These are phyloP conservation scores for Kazachstania taianensis DNA, from an alignment of 805 yeast species.

Conservation along the genomic window DNA sequence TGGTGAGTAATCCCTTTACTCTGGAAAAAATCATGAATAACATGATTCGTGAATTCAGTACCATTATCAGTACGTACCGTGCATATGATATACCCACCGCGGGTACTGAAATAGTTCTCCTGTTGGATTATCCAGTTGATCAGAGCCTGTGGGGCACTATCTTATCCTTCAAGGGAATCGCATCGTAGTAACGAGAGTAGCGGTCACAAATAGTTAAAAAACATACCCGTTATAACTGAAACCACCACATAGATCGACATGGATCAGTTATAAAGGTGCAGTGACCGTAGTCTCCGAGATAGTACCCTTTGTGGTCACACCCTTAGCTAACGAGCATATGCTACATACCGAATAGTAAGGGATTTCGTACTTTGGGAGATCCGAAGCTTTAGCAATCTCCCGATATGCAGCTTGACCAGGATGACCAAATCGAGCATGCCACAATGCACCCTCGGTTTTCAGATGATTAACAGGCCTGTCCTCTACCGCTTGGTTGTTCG, in stretches of 20 bases:
- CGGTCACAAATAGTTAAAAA: conserved; percentile 4
- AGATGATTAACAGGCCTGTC: too few species aligned
- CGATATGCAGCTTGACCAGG: background rate
- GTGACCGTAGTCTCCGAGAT: background rate
- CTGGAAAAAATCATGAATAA: conserved; percentile 2
- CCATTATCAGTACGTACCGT: conserved; percentile 5
- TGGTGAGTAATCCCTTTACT: conserved; percentile 5
- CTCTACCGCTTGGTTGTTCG: too few species aligned
- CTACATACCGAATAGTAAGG: background rate
- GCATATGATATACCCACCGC: conserved; percentile 1
- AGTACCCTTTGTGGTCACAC: background rate
- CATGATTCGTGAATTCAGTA: conserved; percentile 3
- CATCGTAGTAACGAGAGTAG: conserved; percentile 3
- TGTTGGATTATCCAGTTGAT: conserved; percentile 1
- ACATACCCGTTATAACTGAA: conserved; percentile 1
- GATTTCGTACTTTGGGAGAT: background rate
- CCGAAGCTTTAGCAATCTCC: background rate
- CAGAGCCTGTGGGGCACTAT: background rate
- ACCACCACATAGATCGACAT: conserved; percentile 1
- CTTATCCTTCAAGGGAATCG: conserved; percentile 2
- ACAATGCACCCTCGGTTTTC: background rate
- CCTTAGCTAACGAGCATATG: background rate
- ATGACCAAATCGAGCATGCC: conserved; percentile 2
- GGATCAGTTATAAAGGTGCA: conserved; percentile 2
- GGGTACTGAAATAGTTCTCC: conserved; percentile 2